A percentile compares a stretch with the other conserved stretches of the same genome.
These are phyloP conservation scores for Petunia hybrid DNA, from an alignment of 305 asterid species.

Conservation along the genomic window DNA sequence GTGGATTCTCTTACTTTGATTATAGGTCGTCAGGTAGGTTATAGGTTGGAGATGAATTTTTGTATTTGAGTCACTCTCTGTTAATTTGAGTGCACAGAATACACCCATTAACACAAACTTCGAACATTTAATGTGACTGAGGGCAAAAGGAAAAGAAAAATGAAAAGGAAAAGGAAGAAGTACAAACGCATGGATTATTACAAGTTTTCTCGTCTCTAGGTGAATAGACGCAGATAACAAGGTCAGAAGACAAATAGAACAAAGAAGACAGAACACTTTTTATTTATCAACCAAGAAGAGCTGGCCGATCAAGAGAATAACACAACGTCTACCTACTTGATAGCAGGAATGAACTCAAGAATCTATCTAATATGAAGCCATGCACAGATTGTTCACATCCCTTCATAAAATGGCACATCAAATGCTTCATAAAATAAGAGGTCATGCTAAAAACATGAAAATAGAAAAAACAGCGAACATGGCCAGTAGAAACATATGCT, in stretches of 20 bases:
- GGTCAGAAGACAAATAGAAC: too few species aligned
- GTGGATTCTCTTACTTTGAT: not conserved
- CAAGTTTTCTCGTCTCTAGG: too few species aligned
- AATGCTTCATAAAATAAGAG: slow-evolving; percentile 22
- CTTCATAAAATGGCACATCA: not conserved
- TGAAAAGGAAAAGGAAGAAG: too few species aligned
- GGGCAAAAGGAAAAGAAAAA: too few species aligned
- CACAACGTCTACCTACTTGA: not conserved
- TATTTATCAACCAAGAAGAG: not conserved
- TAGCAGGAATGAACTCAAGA: not conserved
- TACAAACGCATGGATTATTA: too few species aligned
- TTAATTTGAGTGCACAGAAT: not conserved
- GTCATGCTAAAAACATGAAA: slow-evolving; percentile 2
- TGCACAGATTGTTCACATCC: not conserved
- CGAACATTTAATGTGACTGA: too few species aligned
- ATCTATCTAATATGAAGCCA: not conserved
- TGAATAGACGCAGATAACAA: too few species aligned
- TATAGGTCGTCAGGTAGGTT: not conserved
- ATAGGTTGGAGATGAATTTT: not conserved
- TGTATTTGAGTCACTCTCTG: not conserved
- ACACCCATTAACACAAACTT: too few species aligned
- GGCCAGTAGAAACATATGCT: not conserved
- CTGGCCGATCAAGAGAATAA: not conserved
- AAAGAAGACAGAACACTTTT: too few species aligned
- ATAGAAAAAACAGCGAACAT: not conserved